Conservation (phyloP, 768 basidiomycete genomes). For the Mycena pura region DNA sequence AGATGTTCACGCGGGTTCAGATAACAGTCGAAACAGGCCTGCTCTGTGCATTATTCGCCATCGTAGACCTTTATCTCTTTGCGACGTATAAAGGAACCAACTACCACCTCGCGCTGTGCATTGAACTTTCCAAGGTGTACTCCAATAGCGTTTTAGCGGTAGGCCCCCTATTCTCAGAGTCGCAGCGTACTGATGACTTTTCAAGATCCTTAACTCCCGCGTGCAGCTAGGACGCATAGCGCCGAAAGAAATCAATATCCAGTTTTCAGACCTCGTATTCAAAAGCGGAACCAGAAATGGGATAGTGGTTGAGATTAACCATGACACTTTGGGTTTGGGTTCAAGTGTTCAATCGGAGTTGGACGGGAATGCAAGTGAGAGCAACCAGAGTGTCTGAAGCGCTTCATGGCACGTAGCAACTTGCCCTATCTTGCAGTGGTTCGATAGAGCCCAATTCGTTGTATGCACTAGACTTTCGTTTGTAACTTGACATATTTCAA, state of each 20-base stretch:
- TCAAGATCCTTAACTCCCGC: slow-evolving; percentile 13
- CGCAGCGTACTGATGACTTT: background rate
- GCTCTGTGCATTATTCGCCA: slow-evolving; percentile 19
- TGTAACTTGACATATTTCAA: too few relatives aligned
- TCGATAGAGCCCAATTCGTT: too few relatives aligned
- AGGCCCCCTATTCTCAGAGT: background rate
- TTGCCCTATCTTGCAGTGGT: too few relatives aligned
- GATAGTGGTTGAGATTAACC: background rate
- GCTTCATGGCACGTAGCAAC: too few relatives aligned
- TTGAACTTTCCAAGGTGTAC: slow-evolving; percentile 11
- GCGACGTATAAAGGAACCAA: background rate
- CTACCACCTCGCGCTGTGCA: slow-evolving; percentile 14
- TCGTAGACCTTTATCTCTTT: slow-evolving; percentile 24
- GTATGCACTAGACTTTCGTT: too few relatives aligned
- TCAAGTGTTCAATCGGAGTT: background rate
- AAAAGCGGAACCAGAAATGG: background rate
- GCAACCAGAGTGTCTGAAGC: too few relatives aligned
- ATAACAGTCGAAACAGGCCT: slow-evolving; percentile 23
- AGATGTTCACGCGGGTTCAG: background rate
- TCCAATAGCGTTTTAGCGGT: slow-evolving; percentile 14
- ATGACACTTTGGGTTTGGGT: too few relatives aligned
- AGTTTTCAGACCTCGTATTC: background rate
- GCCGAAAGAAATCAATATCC: background rate
- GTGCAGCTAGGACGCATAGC: background rate
- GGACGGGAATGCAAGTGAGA: background rate